Percentiles rank a stretch among this genome's conserved stretches.
These are phyloP conservation scores for Smallanthus sonchifolius DNA, from an alignment of 129 eudicot genomes.

Conservation along the genomic window DNA sequence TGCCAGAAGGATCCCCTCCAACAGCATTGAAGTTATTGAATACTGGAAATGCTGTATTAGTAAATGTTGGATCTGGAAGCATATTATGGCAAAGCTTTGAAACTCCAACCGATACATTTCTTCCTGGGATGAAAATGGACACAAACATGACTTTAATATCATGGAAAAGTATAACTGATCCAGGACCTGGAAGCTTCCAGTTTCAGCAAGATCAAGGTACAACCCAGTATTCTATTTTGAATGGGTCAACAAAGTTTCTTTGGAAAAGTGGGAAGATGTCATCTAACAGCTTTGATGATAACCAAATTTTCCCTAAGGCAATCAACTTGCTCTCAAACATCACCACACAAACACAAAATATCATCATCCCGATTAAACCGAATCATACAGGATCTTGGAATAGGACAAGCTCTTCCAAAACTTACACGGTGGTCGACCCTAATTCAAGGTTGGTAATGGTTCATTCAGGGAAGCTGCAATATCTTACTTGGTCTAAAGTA, in stretches of 20 bases:
- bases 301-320: not conserved
- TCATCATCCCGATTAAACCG: too few species aligned
- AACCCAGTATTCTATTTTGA: not conserved
- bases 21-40: conserved; percentile 29
- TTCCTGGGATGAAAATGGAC: conserved; percentile 41
- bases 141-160: conserved; percentile 28
- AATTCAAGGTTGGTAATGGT: conserved; percentile 29
- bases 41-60: conserved; percentile 38
- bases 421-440: not conserved
- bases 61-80: conserved; percentile 1
- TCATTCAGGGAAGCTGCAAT: conserved; percentile 25
- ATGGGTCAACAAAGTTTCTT: not conserved
- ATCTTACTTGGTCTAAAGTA: not conserved
- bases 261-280: conserved; percentile 20
- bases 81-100: conserved; percentile 53
- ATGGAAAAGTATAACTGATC: conserved; percentile 47
- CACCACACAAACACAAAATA: not conserved
- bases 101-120: conserved; percentile 44
- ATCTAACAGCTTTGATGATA: not conserved
- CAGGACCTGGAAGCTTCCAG: conserved; percentile 39
- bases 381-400: too few species aligned
- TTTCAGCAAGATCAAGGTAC: conserved; percentile 22
- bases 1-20: conserved; percentile 7
- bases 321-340: conserved; percentile 1
- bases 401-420: not conserved